Evolutionary conservation across 2,329 filamentous ascomycete species (phyloP).

Genomic region (Trichoderma koningiopsis): DNA sequence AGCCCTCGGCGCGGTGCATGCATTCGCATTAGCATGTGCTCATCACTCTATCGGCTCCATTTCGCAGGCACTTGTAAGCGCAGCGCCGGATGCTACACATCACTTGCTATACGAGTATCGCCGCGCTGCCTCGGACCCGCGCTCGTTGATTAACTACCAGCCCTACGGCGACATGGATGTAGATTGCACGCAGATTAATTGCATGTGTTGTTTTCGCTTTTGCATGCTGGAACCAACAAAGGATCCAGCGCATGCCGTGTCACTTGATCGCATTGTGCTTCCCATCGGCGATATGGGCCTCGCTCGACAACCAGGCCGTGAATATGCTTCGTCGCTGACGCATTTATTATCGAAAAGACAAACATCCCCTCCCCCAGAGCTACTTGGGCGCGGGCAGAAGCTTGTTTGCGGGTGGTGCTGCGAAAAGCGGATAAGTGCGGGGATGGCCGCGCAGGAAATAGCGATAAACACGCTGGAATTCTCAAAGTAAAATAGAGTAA

Average conservation of each 20-base stretch:
- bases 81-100: background rate
- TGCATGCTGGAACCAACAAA: background rate
- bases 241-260: background rate
- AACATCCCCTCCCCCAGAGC: background rate
- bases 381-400: background rate
- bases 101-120: background rate
- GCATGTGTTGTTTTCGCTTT: background rate
- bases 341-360: background rate
- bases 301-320: background rate
- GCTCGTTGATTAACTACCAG: constrained; percentile 18
- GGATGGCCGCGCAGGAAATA: background rate
- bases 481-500: background rate
- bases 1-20: constrained; percentile 16
- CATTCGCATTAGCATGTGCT: constrained; percentile 19
- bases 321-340: constrained; percentile 11
- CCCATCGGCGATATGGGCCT: background rate
- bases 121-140: background rate
- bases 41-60: constrained; percentile 12
- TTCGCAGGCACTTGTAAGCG: background rate
- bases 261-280: background rate
- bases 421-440: constrained; percentile 7
- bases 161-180: constrained; percentile 1
- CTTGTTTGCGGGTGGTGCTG: background rate
- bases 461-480: background rate
- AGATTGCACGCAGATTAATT: background rate